A percentile compares a stretch with the other conserved stretches of the same genome.
Conservation (phyloP, 2,329 filamentous ascomycete genomes). For the Rutstroemia sp. region DNA sequence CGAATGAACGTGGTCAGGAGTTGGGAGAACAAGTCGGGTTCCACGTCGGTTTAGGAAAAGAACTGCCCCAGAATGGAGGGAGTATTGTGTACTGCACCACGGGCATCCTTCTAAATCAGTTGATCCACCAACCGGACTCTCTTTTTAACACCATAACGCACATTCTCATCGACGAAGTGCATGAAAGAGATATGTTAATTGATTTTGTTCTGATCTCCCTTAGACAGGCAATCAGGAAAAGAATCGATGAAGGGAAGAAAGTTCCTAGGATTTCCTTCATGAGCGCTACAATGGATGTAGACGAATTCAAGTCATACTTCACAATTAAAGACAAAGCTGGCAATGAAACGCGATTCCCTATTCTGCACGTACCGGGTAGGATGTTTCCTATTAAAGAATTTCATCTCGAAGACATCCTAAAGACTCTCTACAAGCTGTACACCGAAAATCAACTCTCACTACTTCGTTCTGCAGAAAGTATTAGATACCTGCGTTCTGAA, state of each 20-base stretch:
- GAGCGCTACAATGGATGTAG: conserved; percentile 88
- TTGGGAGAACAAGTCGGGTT: conserved; percentile 87
- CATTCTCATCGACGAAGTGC: conserved; percentile 89
- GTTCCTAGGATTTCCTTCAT: conserved; percentile 87
- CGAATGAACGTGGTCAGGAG: conserved; percentile 72
- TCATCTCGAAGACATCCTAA: conserved; percentile 83
- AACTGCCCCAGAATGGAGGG: conserved; percentile 53
- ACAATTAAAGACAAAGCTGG: conserved; percentile 55
- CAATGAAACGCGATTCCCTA: conserved; percentile 45
- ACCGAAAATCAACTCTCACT: neutral
- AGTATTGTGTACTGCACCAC: conserved; percentile 90
- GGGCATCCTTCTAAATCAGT: conserved; percentile 75
- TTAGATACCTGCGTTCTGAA: neutral
- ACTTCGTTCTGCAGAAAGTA: neutral
- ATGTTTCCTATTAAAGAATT: conserved; percentile 83
- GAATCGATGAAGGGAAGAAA: conserved; percentile 57
- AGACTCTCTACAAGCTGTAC: conserved; percentile 31
- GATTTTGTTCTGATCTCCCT: conserved; percentile 87
- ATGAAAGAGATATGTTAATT: conserved; percentile 86
- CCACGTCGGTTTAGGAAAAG: conserved; percentile 78
- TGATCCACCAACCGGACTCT: conserved; percentile 73
- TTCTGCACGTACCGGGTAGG: conserved; percentile 80
- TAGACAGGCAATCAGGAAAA: conserved; percentile 68
- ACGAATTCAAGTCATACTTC: conserved; percentile 78
- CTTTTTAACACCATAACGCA: conserved; percentile 84